These are phyloP conservation scores for Chytridium lagenaria DNA, from an alignment of 371 early-diverging fungal genomes.

Conservation along the genomic window DNA sequence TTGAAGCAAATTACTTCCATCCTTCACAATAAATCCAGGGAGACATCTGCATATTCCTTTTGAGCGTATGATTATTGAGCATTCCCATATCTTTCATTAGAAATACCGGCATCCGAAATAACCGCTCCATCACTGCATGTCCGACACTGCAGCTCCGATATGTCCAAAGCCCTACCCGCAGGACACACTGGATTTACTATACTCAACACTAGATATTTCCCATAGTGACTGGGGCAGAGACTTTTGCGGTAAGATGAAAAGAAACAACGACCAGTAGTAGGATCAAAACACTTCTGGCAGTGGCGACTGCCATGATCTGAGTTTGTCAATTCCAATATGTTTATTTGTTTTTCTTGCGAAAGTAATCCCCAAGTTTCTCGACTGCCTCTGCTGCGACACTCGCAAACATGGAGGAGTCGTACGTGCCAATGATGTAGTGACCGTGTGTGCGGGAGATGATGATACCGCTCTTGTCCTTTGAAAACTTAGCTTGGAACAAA, in stretches of 20 bases:
- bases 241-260: not conserved
- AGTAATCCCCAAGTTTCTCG: slow-evolving; percentile 58
- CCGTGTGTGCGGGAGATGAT: slow-evolving; percentile 47
- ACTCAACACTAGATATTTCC: slow-evolving; percentile 10
- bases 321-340: not conserved
- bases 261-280: not conserved
- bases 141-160: slow-evolving; percentile 33
- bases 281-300: not conserved
- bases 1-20: not conserved
- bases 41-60: slow-evolving; percentile 17
- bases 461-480: slow-evolving; percentile 50
- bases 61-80: not conserved
- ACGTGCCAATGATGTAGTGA: slow-evolving; percentile 53
- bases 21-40: not conserved
- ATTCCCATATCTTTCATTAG: not conserved
- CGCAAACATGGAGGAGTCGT: slow-evolving; percentile 55
- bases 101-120: not conserved
- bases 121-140: slow-evolving; percentile 8
- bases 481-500: not conserved
- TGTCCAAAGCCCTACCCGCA: slow-evolving; percentile 21
- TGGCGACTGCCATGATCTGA: not conserved
- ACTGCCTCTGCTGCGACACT: slow-evolving; percentile 58
- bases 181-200: slow-evolving; percentile 13
- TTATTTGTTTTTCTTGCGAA: slow-evolving; percentile 52
- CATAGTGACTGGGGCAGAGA: slow-evolving; percentile 6